These are phyloP conservation scores for Isatis tinctoria DNA, from an alignment of 345 rosid species.

Conservation along the genomic window DNA sequence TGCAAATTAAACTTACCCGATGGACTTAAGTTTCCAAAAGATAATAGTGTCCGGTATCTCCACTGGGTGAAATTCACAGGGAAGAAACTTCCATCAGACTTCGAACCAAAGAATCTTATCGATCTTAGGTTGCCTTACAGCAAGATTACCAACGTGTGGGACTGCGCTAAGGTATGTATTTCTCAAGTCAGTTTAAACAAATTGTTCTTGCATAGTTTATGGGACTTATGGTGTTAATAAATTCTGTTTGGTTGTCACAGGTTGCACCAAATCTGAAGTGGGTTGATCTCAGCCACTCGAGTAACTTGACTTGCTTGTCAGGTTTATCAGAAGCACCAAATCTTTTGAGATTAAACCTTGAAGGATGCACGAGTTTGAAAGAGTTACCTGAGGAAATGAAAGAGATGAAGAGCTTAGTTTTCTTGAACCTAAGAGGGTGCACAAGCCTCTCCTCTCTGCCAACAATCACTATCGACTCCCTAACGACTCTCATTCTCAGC, in stretches of 20 bases:
- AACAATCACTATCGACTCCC: background rate
- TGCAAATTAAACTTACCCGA: background rate
- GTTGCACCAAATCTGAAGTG: constrained; percentile 11
- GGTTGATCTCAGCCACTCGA: constrained; percentile 6
- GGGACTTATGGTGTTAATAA: too few species aligned
- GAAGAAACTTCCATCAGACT: constrained; percentile 24
- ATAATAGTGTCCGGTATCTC: constrained; percentile 4
- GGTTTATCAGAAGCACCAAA: constrained; percentile 4
- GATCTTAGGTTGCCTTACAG: constrained; percentile 23
- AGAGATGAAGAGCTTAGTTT: background rate
- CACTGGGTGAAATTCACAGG: constrained; percentile 18
- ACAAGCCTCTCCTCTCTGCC: background rate
- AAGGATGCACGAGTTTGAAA: constrained; percentile 6
- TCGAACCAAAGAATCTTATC: constrained; percentile 7
- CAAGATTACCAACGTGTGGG: constrained; percentile 17
- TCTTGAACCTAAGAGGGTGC: constrained; percentile 1
- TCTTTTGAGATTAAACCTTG: constrained; percentile 3
- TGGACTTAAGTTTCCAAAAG: background rate
- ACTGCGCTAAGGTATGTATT: background rate
- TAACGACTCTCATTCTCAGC: background rate
- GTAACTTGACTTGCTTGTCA: background rate
- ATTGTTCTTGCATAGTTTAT: background rate
- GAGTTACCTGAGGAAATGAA: background rate
- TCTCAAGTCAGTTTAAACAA: background rate
- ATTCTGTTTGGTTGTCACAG: background rate